Conservation (phyloP, 192 early-diverging fungal genomes). For the Backusella sp. region DNA sequence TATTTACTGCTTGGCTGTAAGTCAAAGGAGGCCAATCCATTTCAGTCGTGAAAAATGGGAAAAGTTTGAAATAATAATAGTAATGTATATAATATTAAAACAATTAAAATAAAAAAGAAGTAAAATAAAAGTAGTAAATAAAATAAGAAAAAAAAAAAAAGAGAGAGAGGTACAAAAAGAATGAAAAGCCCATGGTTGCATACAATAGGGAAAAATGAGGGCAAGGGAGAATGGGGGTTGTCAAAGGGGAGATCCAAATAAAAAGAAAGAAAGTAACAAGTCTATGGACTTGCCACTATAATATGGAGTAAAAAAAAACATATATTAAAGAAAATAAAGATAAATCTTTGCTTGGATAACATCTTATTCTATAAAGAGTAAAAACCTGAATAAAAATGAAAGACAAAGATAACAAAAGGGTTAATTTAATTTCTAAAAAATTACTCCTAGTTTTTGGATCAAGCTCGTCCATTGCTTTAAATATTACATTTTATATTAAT, state of each 20-base stretch:
- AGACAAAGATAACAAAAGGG: neutral
- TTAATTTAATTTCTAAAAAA: slow-evolving; percentile 6
- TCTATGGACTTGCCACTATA: neutral
- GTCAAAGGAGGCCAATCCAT: slow-evolving; percentile 7
- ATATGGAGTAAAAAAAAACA: neutral
- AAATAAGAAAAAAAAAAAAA: neutral
- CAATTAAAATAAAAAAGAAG: neutral
- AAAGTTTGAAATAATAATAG: neutral
- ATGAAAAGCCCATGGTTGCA: slow-evolving; percentile 5
- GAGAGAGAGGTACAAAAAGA: neutral
- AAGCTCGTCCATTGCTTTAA: neutral
- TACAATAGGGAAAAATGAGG: neutral
- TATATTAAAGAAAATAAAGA: neutral
- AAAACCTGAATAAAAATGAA: neutral
- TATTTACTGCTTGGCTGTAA: neutral
- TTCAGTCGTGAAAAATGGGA: neutral
- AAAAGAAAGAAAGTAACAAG: neutral
- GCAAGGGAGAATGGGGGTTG: neutral
- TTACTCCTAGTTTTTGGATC: neutral
- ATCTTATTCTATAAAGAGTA: neutral
- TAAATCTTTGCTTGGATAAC: neutral
- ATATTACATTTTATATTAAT: neutral
- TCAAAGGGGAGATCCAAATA: neutral
- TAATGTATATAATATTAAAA: neutral
- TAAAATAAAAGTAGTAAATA: neutral